Percentiles rank a stretch among this genome's conserved stretches.
Evolutionary conservation across 2,329 filamentous ascomycete genomes (phyloP).

Genomic region (Cadophora gregata): DNA sequence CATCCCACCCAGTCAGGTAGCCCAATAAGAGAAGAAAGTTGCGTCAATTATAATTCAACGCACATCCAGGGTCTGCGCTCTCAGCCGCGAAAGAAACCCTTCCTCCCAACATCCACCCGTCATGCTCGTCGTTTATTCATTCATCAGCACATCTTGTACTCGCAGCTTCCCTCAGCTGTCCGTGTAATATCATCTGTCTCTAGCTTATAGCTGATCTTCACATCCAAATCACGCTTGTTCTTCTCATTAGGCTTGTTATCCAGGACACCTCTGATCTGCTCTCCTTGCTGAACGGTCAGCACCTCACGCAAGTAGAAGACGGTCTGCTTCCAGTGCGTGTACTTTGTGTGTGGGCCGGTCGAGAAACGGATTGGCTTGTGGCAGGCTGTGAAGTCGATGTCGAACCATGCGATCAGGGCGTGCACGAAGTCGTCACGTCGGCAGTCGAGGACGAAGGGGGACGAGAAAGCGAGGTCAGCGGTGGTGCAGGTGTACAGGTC

Average conservation of each 20-base stretch:
- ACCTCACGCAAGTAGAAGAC: slow-evolving; percentile 97
- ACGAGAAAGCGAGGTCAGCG: slow-evolving; percentile 82
- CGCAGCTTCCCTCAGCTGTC: slow-evolving; percentile 69
- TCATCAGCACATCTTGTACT: slow-evolving; percentile 78
- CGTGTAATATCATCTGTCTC: slow-evolving; percentile 77
- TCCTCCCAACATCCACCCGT: slow-evolving; percentile 27
- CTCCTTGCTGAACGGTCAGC: slow-evolving; percentile 86
- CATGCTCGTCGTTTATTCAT: background rate
- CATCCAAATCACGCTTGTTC: slow-evolving; percentile 95
- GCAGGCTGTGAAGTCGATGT: slow-evolving; percentile 97
- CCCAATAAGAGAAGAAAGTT: background rate
- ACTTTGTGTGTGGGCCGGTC: slow-evolving; percentile 96
- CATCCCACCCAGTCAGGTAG: background rate
- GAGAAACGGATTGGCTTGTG: slow-evolving; percentile 98
- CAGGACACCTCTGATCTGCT: slow-evolving; percentile 76
- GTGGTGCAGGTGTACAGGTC: slow-evolving; percentile 91
- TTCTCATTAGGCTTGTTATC: slow-evolving; percentile 88
- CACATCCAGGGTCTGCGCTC: slow-evolving; percentile 42
- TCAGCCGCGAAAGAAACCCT: slow-evolving; percentile 43
- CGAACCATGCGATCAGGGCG: slow-evolving; percentile 97
- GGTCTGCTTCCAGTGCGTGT: slow-evolving; percentile 99
- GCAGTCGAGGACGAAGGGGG: slow-evolving; percentile 75
- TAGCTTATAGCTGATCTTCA: slow-evolving; percentile 82
- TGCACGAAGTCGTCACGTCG: slow-evolving; percentile 95
- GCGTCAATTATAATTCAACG: background rate